Base-by-base conservation (phyloP, 306 rosid species). In the Lupinus albus region DNA sequence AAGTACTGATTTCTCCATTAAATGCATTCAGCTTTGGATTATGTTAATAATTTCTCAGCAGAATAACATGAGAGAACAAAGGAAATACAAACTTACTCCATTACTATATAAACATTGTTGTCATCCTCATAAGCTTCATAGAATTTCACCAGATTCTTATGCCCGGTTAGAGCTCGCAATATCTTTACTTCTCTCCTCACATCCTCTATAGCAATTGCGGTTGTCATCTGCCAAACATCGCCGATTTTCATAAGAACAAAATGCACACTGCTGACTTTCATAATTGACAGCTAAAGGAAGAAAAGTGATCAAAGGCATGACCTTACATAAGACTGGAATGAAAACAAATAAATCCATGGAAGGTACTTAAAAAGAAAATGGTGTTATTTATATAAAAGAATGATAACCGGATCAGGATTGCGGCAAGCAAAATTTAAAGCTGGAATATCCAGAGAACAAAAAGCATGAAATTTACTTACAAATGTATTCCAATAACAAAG, bases 171-270 rank as follows among this genome's bases (percentile, higher is more conserved):
- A 35, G 92, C 94, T 6, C 87, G 82, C 58, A 91, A 76, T 73
- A 91, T 88, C 84, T 87, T 88, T 59, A 91, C 97, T 81, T 91
- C 97, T 75, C 97, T 88, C 68, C 89, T 79, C 12, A 86, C 93
- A 78, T 91, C 97, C 71, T 91, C 96, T 11, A 91, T 76, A 1
- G 96, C 88, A 81, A 91, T 88, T 9, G 89, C 83, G 20, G 97
- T 91, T 25, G 96, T 83, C 97, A 91, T 86, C 97, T 91, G 88
- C 75, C 65, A 78, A 77, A 45, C 70, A 75, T 76, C 51, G 39
- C 14, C 70, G 32, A 57, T 18, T 52, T 50, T 36, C 47, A 77
- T 80, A 32, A 76, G 85, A 74, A 64, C 58, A 63, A 63, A 64
- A 25, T 32, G 5, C 46, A 78, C 51, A 28, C 16, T 52, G 63